Evolutionary conservation across 1,284 basidiomycete genomes (phyloP).

Genomic region (Sphaerobolus stellatus): DNA sequence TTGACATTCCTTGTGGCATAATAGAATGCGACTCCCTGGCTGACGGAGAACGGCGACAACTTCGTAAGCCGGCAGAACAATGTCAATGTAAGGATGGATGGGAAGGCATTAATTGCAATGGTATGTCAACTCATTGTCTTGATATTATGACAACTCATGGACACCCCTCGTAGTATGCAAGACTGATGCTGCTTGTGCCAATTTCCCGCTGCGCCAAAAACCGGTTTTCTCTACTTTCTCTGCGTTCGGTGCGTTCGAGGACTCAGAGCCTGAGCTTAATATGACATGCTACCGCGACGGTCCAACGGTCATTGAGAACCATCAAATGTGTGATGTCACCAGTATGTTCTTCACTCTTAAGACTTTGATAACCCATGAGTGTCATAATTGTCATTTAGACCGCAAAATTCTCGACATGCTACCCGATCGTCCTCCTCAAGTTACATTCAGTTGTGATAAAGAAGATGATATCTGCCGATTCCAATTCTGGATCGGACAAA

Average conservation of each 20-base stretch:
- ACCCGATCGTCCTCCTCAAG: conserved; percentile 85
- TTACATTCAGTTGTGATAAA: conserved; percentile 87
- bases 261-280: conserved; percentile 48
- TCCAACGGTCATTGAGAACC: conserved; percentile 86
- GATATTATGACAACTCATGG: conserved; percentile 27
- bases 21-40: conserved; percentile 88
- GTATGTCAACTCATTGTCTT: conserved; percentile 42
- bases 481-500: conserved; percentile 95
- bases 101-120: conserved; percentile 96
- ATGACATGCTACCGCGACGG: conserved; percentile 96
- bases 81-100: conserved; percentile 94
- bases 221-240: no score
- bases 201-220: conserved; percentile 65
- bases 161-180: conserved; percentile 68
- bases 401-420: conserved; percentile 89
- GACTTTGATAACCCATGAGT: neutral
- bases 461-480: conserved; percentile 72
- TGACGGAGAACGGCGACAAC: conserved; percentile 82
- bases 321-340: conserved; percentile 97
- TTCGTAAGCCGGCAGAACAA: conserved; percentile 70
- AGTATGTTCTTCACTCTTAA: conserved; percentile 53
- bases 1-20: conserved; percentile 4
- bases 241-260: no score
- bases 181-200: conserved; percentile 73
- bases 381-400: conserved; percentile 48